Percentiles rank a stretch among this genome's conserved stretches.
These are phyloP conservation scores for Rhododendron simsii DNA, from an alignment of 148 eudicot species.

Conservation along the genomic window DNA sequence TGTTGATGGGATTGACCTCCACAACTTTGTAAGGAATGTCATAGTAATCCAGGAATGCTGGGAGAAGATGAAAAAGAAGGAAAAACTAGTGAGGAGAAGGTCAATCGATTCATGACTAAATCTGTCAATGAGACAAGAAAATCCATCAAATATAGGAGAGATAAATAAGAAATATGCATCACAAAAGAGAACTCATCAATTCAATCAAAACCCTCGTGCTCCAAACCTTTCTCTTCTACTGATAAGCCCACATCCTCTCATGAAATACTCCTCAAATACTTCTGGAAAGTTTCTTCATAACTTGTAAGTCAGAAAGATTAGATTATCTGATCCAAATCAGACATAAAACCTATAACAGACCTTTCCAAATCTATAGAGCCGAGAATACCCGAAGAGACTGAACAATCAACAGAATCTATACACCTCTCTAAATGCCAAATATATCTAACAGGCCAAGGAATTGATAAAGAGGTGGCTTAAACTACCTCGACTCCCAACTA, in stretches of 20 bases:
- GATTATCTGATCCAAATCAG: neutral
- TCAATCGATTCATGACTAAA: neutral
- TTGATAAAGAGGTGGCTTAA: neutral
- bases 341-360: neutral
- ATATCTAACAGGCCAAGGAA: neutral
- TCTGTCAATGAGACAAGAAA: neutral
- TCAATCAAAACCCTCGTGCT: neutral
- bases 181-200: neutral
- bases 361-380: neutral
- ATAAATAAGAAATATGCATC: neutral
- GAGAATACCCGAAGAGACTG: neutral
- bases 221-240: neutral
- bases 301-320: neutral
- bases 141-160: neutral
- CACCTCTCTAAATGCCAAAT: neutral
- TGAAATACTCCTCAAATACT: neutral
- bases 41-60: slow-evolving; percentile 92
- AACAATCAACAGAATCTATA: neutral
- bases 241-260: neutral
- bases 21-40: slow-evolving; percentile 88
- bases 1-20: slow-evolving; percentile 95
- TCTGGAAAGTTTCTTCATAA: neutral
- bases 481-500: neutral
- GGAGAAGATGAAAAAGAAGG: neutral
- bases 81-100: neutral